Evolutionary conservation across 2,329 filamentous ascomycete species (phyloP).

Genomic region (Reticulascus tulasneorum): DNA sequence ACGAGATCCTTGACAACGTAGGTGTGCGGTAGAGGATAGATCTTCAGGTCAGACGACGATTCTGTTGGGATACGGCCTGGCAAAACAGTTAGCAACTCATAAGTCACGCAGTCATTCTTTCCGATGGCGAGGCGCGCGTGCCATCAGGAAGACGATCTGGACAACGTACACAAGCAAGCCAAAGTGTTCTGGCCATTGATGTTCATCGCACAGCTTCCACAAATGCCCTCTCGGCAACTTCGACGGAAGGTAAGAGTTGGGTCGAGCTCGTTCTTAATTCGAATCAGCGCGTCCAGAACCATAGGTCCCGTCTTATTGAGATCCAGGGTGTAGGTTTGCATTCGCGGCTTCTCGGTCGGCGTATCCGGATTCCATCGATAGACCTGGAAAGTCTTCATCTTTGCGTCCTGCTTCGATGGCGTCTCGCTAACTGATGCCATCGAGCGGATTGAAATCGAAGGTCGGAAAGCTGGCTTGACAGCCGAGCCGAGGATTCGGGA

Average conservation of each 20-base stretch:
- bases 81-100: conserved; percentile 23
- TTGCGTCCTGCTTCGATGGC: conserved; percentile 58
- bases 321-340: conserved; percentile 94
- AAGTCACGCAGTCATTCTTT: too few species aligned
- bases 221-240: conserved; percentile 97
- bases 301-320: conserved; percentile 99
- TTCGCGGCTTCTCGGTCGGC: conserved; percentile 86
- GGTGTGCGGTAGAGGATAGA: conserved; percentile 97
- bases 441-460: conserved; percentile 43
- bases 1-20: conserved; percentile 99
- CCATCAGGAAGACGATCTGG: too few species aligned
- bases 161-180: conserved; percentile 85
- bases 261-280: conserved; percentile 99
- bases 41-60: conserved; percentile 74
- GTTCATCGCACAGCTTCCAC: conserved; percentile 99
- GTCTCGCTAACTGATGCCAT: conserved; percentile 57
- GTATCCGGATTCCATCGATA: conserved; percentile 98
- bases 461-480: conserved; percentile 31
- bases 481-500: conserved; percentile 49
- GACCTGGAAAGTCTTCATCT: conserved; percentile 93
- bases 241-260: conserved; percentile 93
- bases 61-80: conserved; percentile 91
- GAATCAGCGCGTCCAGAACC: conserved; percentile 93
- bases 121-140: background rate
- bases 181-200: conserved; percentile 98